Evolutionary conservation across 208 protist species (phyloP).

Genomic region (Leishmania guyanensis): DNA sequence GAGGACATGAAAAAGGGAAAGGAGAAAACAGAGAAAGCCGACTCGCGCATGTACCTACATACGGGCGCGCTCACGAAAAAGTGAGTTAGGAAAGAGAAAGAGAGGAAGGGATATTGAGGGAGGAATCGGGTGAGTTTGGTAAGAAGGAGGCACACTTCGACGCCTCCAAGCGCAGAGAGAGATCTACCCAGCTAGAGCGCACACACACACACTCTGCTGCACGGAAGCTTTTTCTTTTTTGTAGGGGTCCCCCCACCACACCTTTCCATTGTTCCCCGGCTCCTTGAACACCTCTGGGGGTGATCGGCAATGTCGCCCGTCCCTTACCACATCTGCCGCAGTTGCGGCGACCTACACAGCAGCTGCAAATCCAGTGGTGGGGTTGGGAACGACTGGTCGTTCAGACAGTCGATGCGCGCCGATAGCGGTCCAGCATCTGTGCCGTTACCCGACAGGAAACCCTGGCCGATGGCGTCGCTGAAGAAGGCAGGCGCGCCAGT

Average conservation of each 20-base stretch:
- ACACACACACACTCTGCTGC: background rate
- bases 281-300: background rate
- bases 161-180: background rate
- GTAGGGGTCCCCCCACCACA: background rate
- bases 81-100: background rate
- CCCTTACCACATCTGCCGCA: slow-evolving; percentile 9
- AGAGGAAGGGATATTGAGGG: background rate
- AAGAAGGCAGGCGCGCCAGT: slow-evolving; percentile 27
- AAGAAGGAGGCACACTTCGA: background rate
- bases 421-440: slow-evolving; percentile 33
- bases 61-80: background rate
- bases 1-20: background rate
- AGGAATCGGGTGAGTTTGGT: background rate
- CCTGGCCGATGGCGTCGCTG: slow-evolving; percentile 39
- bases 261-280: background rate
- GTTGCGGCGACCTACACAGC: background rate
- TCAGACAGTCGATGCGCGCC: slow-evolving; percentile 30
- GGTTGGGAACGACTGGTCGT: slow-evolving; percentile 1
- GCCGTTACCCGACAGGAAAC: slow-evolving; percentile 38
- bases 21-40: background rate
- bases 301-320: background rate
- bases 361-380: slow-evolving; percentile 5
- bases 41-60: background rate
- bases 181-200: background rate
- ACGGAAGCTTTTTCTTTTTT: background rate